Percentiles rank a stretch among this genome's conserved stretches.
phyloP scores from a whole-genome alignment of 2,329 filamentous ascomycete species.

The Alternaria ethzedia region DNA sequence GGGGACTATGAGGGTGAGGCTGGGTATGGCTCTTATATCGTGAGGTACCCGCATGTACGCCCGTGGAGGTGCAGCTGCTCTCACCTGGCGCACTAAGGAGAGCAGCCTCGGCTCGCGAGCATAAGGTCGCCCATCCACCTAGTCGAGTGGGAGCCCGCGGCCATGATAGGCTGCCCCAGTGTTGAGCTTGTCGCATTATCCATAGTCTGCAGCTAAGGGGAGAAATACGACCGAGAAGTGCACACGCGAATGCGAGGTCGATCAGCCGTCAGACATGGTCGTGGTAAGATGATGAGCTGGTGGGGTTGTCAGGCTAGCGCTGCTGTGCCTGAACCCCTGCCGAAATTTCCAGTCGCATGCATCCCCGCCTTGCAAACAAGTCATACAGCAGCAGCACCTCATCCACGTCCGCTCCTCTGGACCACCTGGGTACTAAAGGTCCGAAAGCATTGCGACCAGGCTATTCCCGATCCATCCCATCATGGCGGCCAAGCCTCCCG shows the following conservation, averaged over 20 bases:
- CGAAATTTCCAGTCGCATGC: slow-evolving; percentile 1
- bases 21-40: neutral
- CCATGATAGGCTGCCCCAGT: neutral
- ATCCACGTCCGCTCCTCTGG: neutral
- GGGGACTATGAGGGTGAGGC: neutral
- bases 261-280: neutral
- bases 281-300: neutral
- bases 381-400: neutral
- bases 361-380: neutral
- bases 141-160: neutral
- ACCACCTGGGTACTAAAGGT: neutral
- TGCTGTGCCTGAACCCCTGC: slow-evolving; percentile 1
- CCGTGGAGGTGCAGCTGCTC: neutral
- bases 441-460: neutral
- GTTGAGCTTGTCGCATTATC: neutral
- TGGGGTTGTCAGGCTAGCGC: neutral
- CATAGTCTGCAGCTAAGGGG: neutral
- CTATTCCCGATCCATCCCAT: neutral
- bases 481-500: slow-evolving; percentile 26
- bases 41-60: neutral
- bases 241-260: neutral
- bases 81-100: neutral
- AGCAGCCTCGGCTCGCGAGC: neutral
- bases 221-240: neutral
- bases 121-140: neutral